Evolutionary conservation across 257 asterid species (phyloP), one percentile per base, ranked within the genome.

Genomic region (Primulina tabacum): DNA sequence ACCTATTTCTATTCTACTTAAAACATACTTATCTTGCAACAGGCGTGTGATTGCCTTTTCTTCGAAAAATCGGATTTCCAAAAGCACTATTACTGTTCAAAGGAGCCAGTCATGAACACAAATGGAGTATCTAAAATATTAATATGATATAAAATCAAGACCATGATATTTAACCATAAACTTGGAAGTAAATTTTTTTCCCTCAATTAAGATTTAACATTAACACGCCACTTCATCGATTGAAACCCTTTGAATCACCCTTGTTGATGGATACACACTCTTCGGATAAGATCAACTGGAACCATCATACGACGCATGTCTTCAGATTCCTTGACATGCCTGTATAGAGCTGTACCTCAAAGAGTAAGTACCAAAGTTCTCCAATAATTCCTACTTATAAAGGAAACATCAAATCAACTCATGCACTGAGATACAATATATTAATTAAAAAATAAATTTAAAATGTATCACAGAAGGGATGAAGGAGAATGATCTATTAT

Each of bases 231-330:
- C 11, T 40, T 43, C 20, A 47, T 47, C 20, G 2, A 50, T 14
- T 47, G 56, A 47, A 47, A 16, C 20, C n/a, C 8, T 3, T 11
- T 47, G 20, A 65, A 56, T 12, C 20, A 68, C 55, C 59, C 50
- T 62, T 2, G 56, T 52, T 38, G 28, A 40, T 18, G 7, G 32
- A 72, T 24, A 70, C 96, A 38, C 72, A 90, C 99, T 77, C 99
- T 93, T 82, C 60, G 81, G 71, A 93, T 90, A 66, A 93, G 91
- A 73, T 93, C 90, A 71, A 83, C 78, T 30, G 99, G 99, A 62
- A 90, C 75, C 92, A 90, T 79, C 55, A 83, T 64, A 11, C 84
- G 92, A 0, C 97, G 87, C 61, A 90, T 82, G 72, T 86, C 95
- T 79, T 85, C 96, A 38, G 96, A 89, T 80, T 88, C 98, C 84